A percentile compares a stretch with the other conserved stretches of the same genome.
Evolutionary conservation across 1,139 yeast genomes (phyloP).

Genomic region (Casaregolazyma lundiana): DNA sequence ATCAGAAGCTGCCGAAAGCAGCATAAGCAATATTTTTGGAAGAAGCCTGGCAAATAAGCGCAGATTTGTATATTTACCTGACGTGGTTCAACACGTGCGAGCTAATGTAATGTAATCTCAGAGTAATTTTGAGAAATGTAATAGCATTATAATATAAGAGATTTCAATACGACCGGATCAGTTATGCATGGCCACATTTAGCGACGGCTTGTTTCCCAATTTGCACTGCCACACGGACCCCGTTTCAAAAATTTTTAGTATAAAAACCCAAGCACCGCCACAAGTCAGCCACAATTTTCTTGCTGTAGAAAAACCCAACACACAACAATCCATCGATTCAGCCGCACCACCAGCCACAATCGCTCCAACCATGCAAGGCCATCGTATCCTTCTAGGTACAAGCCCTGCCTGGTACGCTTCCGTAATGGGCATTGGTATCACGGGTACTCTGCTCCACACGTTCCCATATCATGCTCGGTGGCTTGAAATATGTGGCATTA

Average conservation of each 20-base stretch:
- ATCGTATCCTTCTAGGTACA: constrained; percentile 5
- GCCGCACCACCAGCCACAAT: not conserved
- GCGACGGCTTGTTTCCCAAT: too few relatives aligned
- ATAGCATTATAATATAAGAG: not conserved
- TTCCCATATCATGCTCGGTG: constrained; percentile 64
- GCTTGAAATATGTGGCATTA: constrained; percentile 54
- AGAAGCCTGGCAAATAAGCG: constrained; percentile 25
- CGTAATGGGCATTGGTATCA: constrained; percentile 83
- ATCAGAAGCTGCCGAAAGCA: constrained; percentile 87
- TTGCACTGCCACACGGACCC: not conserved
- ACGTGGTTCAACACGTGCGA: not conserved
- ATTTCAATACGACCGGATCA: too few relatives aligned
- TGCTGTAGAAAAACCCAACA: not conserved
- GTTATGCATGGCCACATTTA: not conserved
- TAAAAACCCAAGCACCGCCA: not conserved
- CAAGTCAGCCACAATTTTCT: not conserved
- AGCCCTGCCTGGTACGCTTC: constrained; percentile 51
- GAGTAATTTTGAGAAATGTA: not conserved
- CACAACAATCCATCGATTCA: not conserved
- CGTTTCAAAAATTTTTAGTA: not conserved
- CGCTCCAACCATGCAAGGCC: not conserved
- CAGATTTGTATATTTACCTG: not conserved
- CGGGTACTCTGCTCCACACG: constrained; percentile 51
- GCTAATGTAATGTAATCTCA: not conserved
- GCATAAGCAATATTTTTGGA: constrained; percentile 63